Evolutionary conservation across 257 asterid species (phyloP), one percentile per base, ranked within the genome.

Genomic region (Lycium ferocissimum): DNA sequence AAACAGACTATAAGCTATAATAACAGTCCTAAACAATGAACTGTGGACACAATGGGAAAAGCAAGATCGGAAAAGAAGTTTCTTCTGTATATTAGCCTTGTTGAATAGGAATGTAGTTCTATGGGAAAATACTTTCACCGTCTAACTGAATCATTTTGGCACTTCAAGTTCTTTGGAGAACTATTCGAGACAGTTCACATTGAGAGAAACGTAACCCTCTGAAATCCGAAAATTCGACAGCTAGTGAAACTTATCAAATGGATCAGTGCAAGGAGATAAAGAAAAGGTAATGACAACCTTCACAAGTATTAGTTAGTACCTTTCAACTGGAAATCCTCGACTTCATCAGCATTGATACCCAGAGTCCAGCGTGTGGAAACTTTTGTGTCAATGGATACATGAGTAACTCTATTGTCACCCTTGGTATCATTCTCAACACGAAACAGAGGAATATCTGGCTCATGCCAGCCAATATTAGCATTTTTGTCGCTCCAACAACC

Each of bases 301-400:
- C 72, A 38, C 26, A 33, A 81, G 75, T 51, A 71, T 49, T 62
- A 12, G 5, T 18, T 10, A 6, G 10, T 92, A 96, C 99, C 99
- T 95, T 89, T 91, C 85, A 95, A 63, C 72, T 86, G 94, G 90
- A 96, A 95, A 86, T 96, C 97, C 86, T 93, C 93, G n/a, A 96
- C 86, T 91, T 91, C 96, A 78, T 58, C 80, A 49, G 94, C 88
- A 84, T 94, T 96, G 85, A 96, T 95, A 13, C 91, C 98, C 26
- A 96, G 97, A 54, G 93, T 45, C 99, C 99, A 96, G 6, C 98
- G 96, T 15, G 92, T 94, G 37, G 99, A 95, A 88, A 43, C 82
- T 89, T 84, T 89, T 40, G 97, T 87, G 85, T 96, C 97, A 73
- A 96, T 83, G 2, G 86, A 85, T 69, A 93, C 80, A 72, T 83